Evolutionary conservation across 2,329 filamentous ascomycete genomes (phyloP).

Genomic region (Fusarium sp.): DNA sequence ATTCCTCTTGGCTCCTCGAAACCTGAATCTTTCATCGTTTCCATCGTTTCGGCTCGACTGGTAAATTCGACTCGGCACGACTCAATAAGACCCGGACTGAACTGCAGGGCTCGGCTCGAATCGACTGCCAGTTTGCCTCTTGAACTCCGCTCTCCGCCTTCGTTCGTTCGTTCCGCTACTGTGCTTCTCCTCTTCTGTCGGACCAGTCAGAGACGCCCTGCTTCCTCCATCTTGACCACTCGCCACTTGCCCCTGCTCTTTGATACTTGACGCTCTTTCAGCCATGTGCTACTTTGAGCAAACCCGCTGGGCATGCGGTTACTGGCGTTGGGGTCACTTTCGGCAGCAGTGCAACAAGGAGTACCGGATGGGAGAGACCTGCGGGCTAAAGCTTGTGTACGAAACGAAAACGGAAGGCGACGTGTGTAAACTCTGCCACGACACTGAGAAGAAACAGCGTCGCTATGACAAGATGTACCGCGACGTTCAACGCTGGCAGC

Average conservation of each 20-base stretch:
- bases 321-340: conserved; percentile 96
- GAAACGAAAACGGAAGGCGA: conserved; percentile 69
- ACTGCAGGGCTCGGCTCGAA: conserved; percentile 32
- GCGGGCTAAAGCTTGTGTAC: conserved; percentile 90
- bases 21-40: conserved; percentile 21
- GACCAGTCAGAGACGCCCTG: conserved; percentile 16
- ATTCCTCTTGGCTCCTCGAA: conserved; percentile 9
- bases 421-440: conserved; percentile 86
- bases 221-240: conserved; percentile 11
- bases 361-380: conserved; percentile 95
- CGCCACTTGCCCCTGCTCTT: conserved; percentile 20
- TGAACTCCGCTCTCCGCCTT: conserved; percentile 32
- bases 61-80: conserved; percentile 14
- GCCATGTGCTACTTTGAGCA: conserved; percentile 97
- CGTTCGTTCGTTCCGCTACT: conserved; percentile 21
- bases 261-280: conserved; percentile 31
- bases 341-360: conserved; percentile 92
- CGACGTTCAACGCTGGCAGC: conserved; percentile 79
- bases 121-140: conserved; percentile 29
- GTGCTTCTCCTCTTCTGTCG: conserved; percentile 26
- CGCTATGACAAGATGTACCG: conserved; percentile 77
- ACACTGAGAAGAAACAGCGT: conserved; percentile 85
- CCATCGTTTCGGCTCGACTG: conserved; percentile 4
- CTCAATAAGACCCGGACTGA: conserved; percentile 18
- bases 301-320: conserved; percentile 83